Percentiles rank a stretch among this genome's conserved stretches.
phyloP scores from a whole-genome alignment of 306 rosid species.

The Fagus sylvatica region DNA sequence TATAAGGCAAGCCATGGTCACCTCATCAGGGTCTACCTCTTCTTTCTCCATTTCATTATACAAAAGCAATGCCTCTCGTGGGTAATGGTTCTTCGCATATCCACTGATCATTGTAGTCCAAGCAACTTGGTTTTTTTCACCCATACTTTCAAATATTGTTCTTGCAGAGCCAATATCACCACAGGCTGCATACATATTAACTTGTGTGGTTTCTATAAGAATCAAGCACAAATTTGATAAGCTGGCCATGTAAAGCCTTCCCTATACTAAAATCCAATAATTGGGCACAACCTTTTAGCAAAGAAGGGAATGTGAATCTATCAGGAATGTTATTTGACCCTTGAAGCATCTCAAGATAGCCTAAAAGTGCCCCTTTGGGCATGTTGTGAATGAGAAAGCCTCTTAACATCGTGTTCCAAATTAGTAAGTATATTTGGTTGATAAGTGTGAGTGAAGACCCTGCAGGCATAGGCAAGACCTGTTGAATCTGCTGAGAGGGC shows the following conservation, averaged over 20 bases:
- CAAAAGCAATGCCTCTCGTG: conserved; percentile 15
- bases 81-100: conserved; percentile 14
- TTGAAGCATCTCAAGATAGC: conserved; percentile 27
- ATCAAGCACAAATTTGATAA: conserved; percentile 16
- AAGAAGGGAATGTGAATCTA: conserved; percentile 27
- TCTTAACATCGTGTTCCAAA: conserved; percentile 26
- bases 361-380: conserved; percentile 17
- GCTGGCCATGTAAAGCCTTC: conserved; percentile 19
- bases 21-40: conserved; percentile 10
- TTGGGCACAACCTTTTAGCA: conserved; percentile 21
- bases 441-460: conserved; percentile 10
- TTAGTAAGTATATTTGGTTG: conserved; percentile 1
- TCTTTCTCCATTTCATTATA: conserved; percentile 22
- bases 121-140: conserved; percentile 2
- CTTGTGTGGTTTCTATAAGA: conserved; percentile 16
- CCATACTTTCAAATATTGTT: conserved; percentile 22
- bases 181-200: conserved; percentile 23
- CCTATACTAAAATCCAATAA: conserved; percentile 13
- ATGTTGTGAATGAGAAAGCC: conserved; percentile 12
- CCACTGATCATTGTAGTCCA: conserved; percentile 31
- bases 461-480: conserved; percentile 10
- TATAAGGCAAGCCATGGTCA: no score
- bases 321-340: conserved; percentile 18
- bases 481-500: conserved; percentile 3
- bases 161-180: conserved; percentile 19